Conservation (phyloP, 2,329 filamentous ascomycete species). For the Cadophora sp. region DNA sequence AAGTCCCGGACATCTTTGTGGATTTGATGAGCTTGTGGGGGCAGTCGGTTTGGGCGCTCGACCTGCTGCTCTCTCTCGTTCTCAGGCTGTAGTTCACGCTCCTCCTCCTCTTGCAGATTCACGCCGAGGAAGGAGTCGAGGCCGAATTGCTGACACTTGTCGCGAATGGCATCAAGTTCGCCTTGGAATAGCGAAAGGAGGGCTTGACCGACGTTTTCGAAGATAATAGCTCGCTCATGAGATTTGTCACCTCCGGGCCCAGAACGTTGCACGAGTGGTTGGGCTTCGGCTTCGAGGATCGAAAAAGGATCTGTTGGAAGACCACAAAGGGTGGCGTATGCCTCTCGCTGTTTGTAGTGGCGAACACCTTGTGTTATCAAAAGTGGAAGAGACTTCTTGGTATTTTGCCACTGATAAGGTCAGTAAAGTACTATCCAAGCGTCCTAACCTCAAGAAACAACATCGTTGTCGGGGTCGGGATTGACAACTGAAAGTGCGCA, state of each 20-base stretch:
- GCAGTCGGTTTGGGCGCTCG: no score
- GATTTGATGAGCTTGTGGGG: no score
- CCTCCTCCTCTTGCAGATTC: slow-evolving; percentile 67
- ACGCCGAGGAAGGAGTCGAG: neutral
- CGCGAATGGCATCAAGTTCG: neutral
- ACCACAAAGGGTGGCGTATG: neutral
- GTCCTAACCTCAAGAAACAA: no score
- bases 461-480: no score
- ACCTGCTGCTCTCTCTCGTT: slow-evolving; percentile 64
- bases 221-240: neutral
- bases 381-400: neutral
- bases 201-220: neutral
- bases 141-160: neutral
- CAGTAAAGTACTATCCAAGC: neutral
- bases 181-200: neutral
- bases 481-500: no score
- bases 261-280: neutral
- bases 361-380: neutral
- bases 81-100: slow-evolving; percentile 71
- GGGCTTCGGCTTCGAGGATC: neutral
- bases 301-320: neutral
- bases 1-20: no score
- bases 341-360: neutral
- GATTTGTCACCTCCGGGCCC: neutral
- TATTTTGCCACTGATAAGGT: neutral